A percentile compares a stretch with the other conserved stretches of the same genome.
phyloP scores from a whole-genome alignment of 2,329 filamentous ascomycete genomes.

The Helotiales sp. region DNA sequence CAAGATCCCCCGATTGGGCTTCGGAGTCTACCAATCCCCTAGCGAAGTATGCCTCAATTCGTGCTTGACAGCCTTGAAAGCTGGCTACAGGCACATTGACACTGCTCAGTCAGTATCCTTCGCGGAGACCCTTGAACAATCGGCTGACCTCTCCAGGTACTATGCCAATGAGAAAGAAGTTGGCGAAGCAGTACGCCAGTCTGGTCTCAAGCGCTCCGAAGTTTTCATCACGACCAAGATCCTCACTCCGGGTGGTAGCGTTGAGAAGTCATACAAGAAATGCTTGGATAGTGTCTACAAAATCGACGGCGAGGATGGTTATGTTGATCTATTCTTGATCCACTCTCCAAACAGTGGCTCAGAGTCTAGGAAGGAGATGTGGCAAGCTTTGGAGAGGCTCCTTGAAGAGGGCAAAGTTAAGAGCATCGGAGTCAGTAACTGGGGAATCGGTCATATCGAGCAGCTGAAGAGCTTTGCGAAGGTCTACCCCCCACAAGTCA shows the following conservation, averaged over 20 bases:
- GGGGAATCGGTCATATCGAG: conserved; percentile 65
- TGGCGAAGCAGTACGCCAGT: conserved; percentile 60
- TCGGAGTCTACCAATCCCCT: conserved; percentile 68
- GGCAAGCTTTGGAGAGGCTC: conserved; percentile 64
- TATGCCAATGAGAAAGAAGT: conserved; percentile 71
- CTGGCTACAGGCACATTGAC: conserved; percentile 65
- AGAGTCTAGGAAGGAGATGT: conserved; percentile 59
- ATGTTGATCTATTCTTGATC: conserved; percentile 71
- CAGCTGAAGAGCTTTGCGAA: conserved; percentile 66
- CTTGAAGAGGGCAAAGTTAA: conserved; percentile 59
- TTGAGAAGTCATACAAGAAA: conserved; percentile 59
- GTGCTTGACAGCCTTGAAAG: conserved; percentile 55
- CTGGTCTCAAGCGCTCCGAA: conserved; percentile 54
- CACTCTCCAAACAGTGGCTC: conserved; percentile 61
- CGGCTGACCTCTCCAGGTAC: conserved; percentile 44
- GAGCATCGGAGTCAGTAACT: conserved; percentile 74
- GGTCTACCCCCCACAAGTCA: conserved; percentile 69
- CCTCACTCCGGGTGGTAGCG: conserved; percentile 50
- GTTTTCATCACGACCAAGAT: conserved; percentile 75
- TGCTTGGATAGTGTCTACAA: conserved; percentile 62
- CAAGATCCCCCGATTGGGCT: conserved; percentile 66
- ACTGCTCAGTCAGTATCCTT: conserved; percentile 47
- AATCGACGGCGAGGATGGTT: conserved; percentile 56
- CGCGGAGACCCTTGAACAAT: not conserved
- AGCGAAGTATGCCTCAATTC: conserved; percentile 55